Evolutionary conservation across 202 grass and related monocot species (phyloP).

Genomic region (Eragrostis tef): DNA sequence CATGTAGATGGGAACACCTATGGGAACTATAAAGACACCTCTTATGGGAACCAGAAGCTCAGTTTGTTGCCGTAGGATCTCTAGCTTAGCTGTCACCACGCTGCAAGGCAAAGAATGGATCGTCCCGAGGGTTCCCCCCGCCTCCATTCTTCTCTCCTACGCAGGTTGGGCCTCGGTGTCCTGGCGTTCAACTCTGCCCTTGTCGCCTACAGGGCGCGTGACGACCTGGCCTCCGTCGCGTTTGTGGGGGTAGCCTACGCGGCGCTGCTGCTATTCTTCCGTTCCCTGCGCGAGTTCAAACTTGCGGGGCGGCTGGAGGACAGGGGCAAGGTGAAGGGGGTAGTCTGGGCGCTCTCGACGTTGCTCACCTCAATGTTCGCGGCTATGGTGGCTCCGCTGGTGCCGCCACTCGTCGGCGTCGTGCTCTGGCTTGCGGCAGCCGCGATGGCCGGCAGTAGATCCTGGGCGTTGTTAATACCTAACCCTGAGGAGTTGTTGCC

Average conservation of each 20-base stretch:
- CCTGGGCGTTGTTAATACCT: too few relatives aligned
- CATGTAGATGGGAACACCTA: too few relatives aligned
- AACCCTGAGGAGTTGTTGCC: too few relatives aligned
- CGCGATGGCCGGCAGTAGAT: background rate
- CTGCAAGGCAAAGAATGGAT: too few relatives aligned
- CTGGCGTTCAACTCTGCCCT: background rate
- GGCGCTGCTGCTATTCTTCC: slow-evolving; percentile 5
- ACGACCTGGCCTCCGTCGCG: background rate
- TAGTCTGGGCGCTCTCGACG: background rate
- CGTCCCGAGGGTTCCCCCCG: too few relatives aligned
- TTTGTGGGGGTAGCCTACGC: background rate
- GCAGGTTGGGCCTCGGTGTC: background rate
- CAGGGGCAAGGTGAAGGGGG: background rate
- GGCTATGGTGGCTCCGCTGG: slow-evolving; percentile 8
- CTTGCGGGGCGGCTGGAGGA: background rate
- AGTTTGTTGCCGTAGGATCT: too few relatives aligned
- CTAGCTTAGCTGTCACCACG: too few relatives aligned
- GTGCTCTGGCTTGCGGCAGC: background rate
- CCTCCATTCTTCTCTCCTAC: background rate
- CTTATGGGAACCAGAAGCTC: too few relatives aligned
- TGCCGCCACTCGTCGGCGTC: background rate
- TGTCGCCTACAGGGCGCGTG: background rate
- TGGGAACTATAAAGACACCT: too few relatives aligned
- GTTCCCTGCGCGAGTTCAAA: slow-evolving; percentile 20
- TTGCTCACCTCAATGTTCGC: slow-evolving; percentile 17